phyloP scores from a whole-genome alignment of 2,329 filamentous ascomycete species.

The Phialophora verrucosa region DNA sequence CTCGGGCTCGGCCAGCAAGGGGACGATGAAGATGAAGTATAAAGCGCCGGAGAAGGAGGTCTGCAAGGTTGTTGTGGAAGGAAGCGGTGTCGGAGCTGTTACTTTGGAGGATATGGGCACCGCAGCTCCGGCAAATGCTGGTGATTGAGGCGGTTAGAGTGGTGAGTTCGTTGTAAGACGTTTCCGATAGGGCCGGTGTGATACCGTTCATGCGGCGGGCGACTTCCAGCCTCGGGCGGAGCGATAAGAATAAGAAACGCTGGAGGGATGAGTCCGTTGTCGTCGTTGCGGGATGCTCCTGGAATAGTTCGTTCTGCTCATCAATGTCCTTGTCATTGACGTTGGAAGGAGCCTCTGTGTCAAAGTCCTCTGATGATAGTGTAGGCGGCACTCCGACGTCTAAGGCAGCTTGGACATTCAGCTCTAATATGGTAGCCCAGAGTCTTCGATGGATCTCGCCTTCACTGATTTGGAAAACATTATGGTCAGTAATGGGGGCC shows the following conservation, averaged over 20 bases:
- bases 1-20: constrained; percentile 45
- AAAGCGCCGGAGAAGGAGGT: constrained; percentile 61
- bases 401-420: constrained; percentile 43
- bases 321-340: constrained; percentile 45
- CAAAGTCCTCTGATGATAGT: constrained; percentile 44
- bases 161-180: constrained; percentile 43
- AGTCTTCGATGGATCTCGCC: constrained; percentile 43
- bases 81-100: constrained; percentile 13
- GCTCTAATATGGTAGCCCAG: constrained; percentile 47
- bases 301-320: constrained; percentile 30
- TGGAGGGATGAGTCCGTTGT: constrained; percentile 40
- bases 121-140: constrained; percentile 39
- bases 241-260: constrained; percentile 34
- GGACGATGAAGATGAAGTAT: constrained; percentile 60
- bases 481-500: neutral
- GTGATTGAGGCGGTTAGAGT: constrained; percentile 41
- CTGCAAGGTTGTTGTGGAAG: constrained; percentile 59
- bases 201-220: constrained; percentile 43
- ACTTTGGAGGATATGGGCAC: constrained; percentile 29
- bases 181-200: constrained; percentile 29
- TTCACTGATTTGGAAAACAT: neutral
- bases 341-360: constrained; percentile 46
- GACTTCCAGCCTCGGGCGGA: constrained; percentile 28
- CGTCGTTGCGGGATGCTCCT: constrained; percentile 26
- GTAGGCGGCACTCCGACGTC: constrained; percentile 43